A percentile compares a stretch with the other conserved stretches of the same genome.
Conservation (phyloP, 2,329 filamentous ascomycete genomes). For the Colletotrichum tropicicola region DNA sequence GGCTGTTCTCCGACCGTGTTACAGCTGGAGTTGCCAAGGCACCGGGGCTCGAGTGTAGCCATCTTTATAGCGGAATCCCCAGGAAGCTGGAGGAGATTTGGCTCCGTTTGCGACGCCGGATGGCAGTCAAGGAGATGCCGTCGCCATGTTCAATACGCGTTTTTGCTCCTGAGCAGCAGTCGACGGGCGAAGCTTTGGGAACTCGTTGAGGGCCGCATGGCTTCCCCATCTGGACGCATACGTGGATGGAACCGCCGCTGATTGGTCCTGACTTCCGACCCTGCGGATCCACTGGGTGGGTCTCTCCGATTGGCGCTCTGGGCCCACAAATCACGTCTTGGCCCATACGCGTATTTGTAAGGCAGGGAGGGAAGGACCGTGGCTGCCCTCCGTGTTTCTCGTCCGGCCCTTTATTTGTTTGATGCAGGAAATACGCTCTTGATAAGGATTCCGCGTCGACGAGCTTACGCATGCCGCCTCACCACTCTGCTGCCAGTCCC, state of each 20-base stretch:
- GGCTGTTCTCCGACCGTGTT: not conserved
- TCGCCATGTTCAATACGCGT: slow-evolving; percentile 13
- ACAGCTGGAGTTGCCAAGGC: slow-evolving; percentile 5
- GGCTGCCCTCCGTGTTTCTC: too few relatives aligned
- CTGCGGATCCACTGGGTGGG: too few relatives aligned
- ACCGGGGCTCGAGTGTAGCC: slow-evolving; percentile 2
- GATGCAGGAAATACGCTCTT: too few relatives aligned
- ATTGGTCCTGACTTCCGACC: not conserved
- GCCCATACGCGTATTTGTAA: too few relatives aligned
- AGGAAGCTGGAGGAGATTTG: not conserved
- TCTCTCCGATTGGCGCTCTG: too few relatives aligned
- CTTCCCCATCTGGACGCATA: slow-evolving; percentile 14
- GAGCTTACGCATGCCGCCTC: too few relatives aligned
- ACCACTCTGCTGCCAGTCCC: too few relatives aligned
- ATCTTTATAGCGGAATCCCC: slow-evolving; percentile 18
- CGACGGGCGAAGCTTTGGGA: not conserved
- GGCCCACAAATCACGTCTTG: too few relatives aligned
- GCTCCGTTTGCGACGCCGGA: not conserved
- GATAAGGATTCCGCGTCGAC: too few relatives aligned
- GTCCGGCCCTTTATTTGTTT: too few relatives aligned
- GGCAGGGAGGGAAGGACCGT: too few relatives aligned
- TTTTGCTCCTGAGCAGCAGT: not conserved
- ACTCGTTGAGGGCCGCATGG: not conserved
- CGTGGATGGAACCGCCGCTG: not conserved
- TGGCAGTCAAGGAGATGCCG: not conserved